These are phyloP conservation scores for Kwoniella bestiolae DNA, from an alignment of 768 basidiomycete species.

Conservation along the genomic window DNA sequence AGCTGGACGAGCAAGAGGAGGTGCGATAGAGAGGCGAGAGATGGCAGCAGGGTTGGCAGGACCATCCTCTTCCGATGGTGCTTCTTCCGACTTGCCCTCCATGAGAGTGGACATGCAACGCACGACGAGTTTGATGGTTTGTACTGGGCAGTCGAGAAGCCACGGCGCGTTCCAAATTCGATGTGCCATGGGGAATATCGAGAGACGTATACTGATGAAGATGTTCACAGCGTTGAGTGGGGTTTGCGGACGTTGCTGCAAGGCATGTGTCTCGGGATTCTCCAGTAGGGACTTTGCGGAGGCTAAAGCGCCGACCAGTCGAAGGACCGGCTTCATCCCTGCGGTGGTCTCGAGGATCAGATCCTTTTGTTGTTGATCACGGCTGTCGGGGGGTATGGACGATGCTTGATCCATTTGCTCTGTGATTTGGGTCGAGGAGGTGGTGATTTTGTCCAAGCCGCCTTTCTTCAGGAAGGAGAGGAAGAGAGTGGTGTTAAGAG, in stretches of 20 bases:
- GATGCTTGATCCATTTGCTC: neutral
- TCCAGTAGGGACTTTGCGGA: conserved; percentile 82
- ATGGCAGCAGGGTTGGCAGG: conserved; percentile 6
- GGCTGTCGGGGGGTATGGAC: neutral
- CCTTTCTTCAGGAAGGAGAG: conserved; percentile 71
- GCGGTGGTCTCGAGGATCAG: conserved; percentile 10
- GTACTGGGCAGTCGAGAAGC: conserved; percentile 73
- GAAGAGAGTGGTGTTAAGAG: conserved; percentile 81
- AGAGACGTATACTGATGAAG: conserved; percentile 76
- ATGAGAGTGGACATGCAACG: conserved; percentile 78
- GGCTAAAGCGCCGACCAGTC: conserved; percentile 74
- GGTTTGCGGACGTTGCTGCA: conserved; percentile 63
- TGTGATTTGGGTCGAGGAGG: neutral
- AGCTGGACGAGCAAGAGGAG: conserved; percentile 40
- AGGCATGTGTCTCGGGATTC: conserved; percentile 76
- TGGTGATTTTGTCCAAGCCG: conserved; percentile 61
- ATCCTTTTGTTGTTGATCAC: conserved; percentile 9
- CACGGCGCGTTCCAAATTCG: conserved; percentile 82
- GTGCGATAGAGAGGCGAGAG: neutral
- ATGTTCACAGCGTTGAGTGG: conserved; percentile 82
- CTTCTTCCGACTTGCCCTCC: conserved; percentile 78
- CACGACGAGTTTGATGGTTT: conserved; percentile 74
- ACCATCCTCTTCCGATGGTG: conserved; percentile 54
- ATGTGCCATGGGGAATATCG: conserved; percentile 69
- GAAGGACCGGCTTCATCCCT: conserved; percentile 61